Evolutionary conservation across 305 asterid species (phyloP).

Genomic region (Rubia balearica): DNA sequence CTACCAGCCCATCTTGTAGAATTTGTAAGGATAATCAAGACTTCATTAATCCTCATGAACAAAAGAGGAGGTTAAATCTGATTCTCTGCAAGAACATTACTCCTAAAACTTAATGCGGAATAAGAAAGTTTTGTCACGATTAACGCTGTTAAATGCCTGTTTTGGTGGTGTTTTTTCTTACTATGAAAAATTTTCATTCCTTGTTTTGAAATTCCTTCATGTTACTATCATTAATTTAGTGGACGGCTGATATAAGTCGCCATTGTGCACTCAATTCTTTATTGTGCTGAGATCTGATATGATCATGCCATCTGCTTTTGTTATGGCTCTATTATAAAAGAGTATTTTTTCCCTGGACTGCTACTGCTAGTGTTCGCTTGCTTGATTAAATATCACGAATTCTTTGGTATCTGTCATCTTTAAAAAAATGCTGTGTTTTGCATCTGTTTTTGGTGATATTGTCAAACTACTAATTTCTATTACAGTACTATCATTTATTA

Average conservation of each 20-base stretch:
- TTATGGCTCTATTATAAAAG: background rate
- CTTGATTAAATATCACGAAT: conserved; percentile 1
- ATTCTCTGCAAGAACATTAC: background rate
- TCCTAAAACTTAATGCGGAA: background rate
- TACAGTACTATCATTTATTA: background rate
- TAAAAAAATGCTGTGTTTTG: background rate
- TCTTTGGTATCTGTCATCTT: too few relatives aligned
- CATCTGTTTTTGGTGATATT: background rate
- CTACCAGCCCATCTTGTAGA: background rate
- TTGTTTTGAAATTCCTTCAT: background rate
- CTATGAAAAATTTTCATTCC: background rate
- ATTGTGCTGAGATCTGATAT: background rate
- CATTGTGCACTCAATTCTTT: background rate
- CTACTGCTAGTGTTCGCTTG: background rate
- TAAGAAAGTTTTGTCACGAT: background rate
- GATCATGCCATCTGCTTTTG: background rate
- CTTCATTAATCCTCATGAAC: background rate
- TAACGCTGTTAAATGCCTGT: background rate
- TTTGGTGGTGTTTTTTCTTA: background rate
- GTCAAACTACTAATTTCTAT: background rate
- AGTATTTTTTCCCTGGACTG: background rate
- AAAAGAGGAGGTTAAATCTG: background rate
- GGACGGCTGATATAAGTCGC: background rate
- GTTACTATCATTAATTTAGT: background rate
- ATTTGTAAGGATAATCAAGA: background rate